Percentiles rank a stretch among this genome's conserved stretches.
Evolutionary conservation across 306 rosid species (phyloP).

Genomic region (Vigna unguiculata): DNA sequence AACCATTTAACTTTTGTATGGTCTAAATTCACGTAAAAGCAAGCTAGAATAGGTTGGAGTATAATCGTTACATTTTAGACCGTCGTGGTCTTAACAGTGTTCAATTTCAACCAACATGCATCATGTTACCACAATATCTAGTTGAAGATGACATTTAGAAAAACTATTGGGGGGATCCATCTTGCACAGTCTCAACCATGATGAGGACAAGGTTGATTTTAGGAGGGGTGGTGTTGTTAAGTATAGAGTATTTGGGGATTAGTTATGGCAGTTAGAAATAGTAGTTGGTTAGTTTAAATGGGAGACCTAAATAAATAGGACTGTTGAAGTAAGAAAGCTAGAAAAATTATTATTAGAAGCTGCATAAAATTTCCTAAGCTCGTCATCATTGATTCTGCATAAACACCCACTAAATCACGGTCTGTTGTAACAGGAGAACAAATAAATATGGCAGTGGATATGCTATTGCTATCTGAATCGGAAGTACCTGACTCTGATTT

Average conservation of each 20-base stretch:
- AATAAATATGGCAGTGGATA: slow-evolving; percentile 38
- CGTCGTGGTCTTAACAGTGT: too few species aligned
- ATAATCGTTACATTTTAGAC: too few species aligned
- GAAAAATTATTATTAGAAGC: slow-evolving; percentile 74
- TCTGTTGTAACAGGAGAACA: slow-evolving; percentile 50
- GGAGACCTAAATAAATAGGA: background rate
- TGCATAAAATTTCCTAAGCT: slow-evolving; percentile 65
- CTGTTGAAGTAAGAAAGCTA: slow-evolving; percentile 61
- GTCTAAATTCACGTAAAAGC: too few species aligned
- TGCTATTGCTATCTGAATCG: slow-evolving; percentile 38
- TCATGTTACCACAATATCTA: background rate
- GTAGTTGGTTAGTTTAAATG: background rate
- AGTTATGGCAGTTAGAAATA: background rate
- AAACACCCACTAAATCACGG: slow-evolving; percentile 62
- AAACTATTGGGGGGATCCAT: background rate
- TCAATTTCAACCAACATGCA: background rate
- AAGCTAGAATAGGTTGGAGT: too few species aligned
- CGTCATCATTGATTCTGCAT: slow-evolving; percentile 75
- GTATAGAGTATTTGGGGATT: background rate
- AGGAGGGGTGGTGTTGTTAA: background rate
- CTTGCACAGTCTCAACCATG: background rate
- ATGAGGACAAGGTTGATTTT: background rate
- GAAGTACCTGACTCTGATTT: slow-evolving; percentile 32
- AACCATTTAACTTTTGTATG: too few species aligned
- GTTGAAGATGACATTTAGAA: background rate